Base-by-base conservation (phyloP, 192 early-diverging fungal species). In the Globomyces pollinis-pini region DNA sequence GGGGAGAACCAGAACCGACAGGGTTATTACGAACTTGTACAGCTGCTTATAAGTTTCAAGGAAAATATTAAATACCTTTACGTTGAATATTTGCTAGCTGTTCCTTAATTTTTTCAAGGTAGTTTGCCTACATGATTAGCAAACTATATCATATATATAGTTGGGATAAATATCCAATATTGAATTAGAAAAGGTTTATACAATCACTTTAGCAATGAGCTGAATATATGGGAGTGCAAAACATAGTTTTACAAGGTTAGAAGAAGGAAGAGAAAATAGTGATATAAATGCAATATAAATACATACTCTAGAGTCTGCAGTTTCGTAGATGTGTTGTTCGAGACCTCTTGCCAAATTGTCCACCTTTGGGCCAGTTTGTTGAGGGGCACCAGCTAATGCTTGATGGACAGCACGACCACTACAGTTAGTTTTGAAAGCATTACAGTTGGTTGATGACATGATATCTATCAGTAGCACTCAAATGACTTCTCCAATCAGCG, bases 401-500 rank as follows among this genome's bases (percentile, higher is more conserved):
- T 33, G 38, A 12, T 57, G 55, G 31, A 57, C 55, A 4, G 55
- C 55, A 15, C 29, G n/a, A 29, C 28, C 23, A 28, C 55, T 57
- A 32, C 24, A 43, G 21, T 57, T 39, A 57, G 31, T 9, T 20
- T 30, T 20, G 3, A 47, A 16, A n/a, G n/a, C n/a, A 18, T 30
- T 51, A 51, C 50, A 51, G 50, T 33, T 51, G 50, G 30, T 23
- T n/a, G 24, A 51, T 51, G 2, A 51, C 50, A 55, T 55, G 52
- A n/a, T 55, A 21, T 55, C 52, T 55, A 55, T 55, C 52, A 4
- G 52, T 38, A 36, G 52, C 34, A 15, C 35, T 38, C 52, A 55
- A 55, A 55, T 38, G 21, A 26, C 21, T 55, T 55, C 52, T 55
- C 52, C 52, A 55, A 24, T 55, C 52, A 36, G 38, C n/a, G n/a